Base-by-base conservation (phyloP, 108 stramenopile species). In the Fragilaria crotonensis region DNA sequence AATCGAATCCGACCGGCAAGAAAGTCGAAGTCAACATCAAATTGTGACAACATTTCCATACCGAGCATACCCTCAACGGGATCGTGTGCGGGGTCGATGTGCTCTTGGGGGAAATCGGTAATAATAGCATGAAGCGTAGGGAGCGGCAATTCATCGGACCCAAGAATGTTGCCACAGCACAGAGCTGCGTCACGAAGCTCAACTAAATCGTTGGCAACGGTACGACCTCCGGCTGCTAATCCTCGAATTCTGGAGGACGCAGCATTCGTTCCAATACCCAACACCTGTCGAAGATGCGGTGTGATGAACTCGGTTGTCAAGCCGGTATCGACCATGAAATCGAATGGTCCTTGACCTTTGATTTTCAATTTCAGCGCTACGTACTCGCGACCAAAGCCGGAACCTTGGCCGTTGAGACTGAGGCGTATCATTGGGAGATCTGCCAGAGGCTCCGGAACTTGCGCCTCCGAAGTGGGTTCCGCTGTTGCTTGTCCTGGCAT, bases 11-110 rank as follows among this genome's bases (percentile, higher is more conserved):
- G 69, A 4, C 63, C 67, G 18, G 61, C 65, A 0, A 81, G 76
- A 61, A 89, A 89, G 48, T 89, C 87, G 32, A 89, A 83, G 57
- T 89, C 87, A 1, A 83, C 73, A 68, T 89, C 87, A 57, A 81
- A 89, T 45, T 70, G 60, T n/a, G 63, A 62, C 3, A 89, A 44
- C 31, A 83, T 25, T 60, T 89, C 87, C 87, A 83, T 83, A 0
- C 87, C 87, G 31, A 89, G 47, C 87, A 89, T 89, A 0, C 87
- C 87, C 54, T 89, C 87, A 20, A 89, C 79, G 9, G 84, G 84
- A 69, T 87, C 74, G 46, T 88, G 87, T 5, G 27, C 33, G 11
- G 83, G 87, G 73, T 88, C 87, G 51, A 88, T 72, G 64, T 88
- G 81, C 53, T 88, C 87, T 52, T 89, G 87, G 22, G 84, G 81